Evolutionary conservation across 2,329 filamentous ascomycete species (phyloP).

Genomic region (Huntiella decipiens): DNA sequence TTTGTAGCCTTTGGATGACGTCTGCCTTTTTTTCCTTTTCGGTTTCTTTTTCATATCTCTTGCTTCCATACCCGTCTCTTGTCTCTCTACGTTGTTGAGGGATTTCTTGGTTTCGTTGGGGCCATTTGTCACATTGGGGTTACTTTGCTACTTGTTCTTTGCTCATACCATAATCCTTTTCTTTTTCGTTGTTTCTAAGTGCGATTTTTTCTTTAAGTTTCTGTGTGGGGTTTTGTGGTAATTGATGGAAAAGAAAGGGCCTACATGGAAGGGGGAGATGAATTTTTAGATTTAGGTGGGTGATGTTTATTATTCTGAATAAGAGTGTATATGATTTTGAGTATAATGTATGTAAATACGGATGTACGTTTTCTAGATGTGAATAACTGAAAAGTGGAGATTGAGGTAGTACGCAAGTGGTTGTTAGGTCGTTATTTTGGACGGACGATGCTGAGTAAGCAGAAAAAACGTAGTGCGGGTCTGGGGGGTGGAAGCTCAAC

Average conservation of each 20-base stretch:
- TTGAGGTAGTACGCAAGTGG: no score
- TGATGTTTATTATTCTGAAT: conserved; percentile 1
- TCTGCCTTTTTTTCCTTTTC: conserved; percentile 5
- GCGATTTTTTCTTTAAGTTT: conserved; percentile 10
- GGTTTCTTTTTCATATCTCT: conserved; percentile 2
- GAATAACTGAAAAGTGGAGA: no score
- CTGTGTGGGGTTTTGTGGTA: conserved; percentile 15
- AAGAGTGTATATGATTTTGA: no score
- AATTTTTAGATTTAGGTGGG: conserved; percentile 23
- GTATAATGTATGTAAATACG: no score
- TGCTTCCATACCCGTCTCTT: conserved; percentile 5
- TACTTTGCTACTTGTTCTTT: conserved; percentile 11
- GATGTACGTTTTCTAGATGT: no score
- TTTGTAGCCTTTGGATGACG: conserved; percentile 9
- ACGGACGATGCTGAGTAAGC: no score
- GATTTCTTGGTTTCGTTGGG: no score
- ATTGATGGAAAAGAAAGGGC: conserved; percentile 13
- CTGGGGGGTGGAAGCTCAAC: no score
- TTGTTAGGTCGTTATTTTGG: no score
- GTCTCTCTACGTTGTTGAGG: neutral
- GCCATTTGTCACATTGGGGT: neutral
- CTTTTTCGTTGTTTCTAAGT: conserved; percentile 6
- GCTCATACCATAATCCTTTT: conserved; percentile 12
- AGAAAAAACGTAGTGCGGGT: no score
- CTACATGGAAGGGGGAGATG: conserved; percentile 13